A percentile compares a stretch with the other conserved stretches of the same genome.
Conservation (phyloP, 305 asterid species). For the Solanum hybrid region DNA sequence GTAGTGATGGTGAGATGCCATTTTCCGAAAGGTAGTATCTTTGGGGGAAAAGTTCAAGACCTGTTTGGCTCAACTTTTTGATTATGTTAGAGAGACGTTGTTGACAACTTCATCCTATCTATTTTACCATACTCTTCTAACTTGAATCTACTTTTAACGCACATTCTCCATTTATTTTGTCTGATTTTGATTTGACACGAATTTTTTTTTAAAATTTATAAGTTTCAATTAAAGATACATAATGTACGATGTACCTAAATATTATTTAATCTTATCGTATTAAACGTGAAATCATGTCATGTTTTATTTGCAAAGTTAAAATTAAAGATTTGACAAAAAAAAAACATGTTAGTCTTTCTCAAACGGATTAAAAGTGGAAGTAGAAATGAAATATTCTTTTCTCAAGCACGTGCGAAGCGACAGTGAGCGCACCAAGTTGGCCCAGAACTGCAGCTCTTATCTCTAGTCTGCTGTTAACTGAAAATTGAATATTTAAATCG, state of each 20-base stretch:
- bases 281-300: no score
- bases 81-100: background rate
- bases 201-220: fast-evolving
- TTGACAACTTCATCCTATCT: background rate
- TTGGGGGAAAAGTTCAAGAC: background rate
- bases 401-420: background rate
- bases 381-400: background rate
- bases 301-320: background rate
- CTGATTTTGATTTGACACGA: background rate
- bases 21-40: conserved; percentile 4
- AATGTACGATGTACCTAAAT: background rate
- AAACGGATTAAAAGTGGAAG: background rate
- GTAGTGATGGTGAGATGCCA: conserved; percentile 38
- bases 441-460: background rate
- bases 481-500: background rate
- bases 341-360: background rate
- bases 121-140: background rate
- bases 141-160: background rate
- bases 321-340: no score
- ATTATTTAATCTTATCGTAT: background rate
- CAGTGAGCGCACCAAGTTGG: background rate
- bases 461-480: background rate
- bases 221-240: background rate
- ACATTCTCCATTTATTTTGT: background rate
- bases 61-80: background rate